A percentile compares a stretch with the other conserved stretches of the same genome.
These are phyloP conservation scores for Coemansia sp. DNA, from an alignment of 192 early-diverging fungal species.

Conservation along the genomic window DNA sequence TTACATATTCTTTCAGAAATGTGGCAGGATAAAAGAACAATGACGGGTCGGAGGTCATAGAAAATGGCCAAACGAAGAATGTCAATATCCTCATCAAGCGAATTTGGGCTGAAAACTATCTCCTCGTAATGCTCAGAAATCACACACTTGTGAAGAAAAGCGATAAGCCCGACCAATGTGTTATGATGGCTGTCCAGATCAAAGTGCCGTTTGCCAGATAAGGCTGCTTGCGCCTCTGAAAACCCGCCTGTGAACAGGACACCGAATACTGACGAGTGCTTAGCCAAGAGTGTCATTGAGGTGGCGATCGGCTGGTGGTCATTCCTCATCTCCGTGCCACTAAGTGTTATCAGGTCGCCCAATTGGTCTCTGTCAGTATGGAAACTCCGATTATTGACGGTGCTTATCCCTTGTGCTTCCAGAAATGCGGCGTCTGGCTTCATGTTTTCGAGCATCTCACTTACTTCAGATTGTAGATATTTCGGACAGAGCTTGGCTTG, in stretches of 20 bases:
- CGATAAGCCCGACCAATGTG: conserved; percentile 10
- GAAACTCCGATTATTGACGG: background rate
- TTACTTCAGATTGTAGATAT: background rate
- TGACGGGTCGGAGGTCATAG: conserved; percentile 27
- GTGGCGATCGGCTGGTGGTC: conserved; percentile 10
- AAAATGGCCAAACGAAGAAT: conserved; percentile 22
- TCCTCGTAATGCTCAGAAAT: background rate
- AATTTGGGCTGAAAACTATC: background rate
- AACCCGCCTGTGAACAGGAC: conserved; percentile 38
- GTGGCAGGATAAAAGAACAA: conserved; percentile 15
- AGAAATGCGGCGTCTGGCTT: background rate
- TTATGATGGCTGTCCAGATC: conserved; percentile 22
- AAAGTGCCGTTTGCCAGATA: background rate
- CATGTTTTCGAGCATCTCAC: background rate
- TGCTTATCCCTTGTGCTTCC: background rate
- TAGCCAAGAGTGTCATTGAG: conserved; percentile 14
- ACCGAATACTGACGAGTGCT: conserved; percentile 27
- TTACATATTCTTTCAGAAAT: conserved; percentile 3
- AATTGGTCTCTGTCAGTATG: background rate
- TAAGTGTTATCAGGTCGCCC: conserved; percentile 4
- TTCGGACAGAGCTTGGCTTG: background rate
- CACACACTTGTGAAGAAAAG: conserved; percentile 19
- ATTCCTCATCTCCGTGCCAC: conserved; percentile 1
- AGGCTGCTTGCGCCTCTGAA: conserved; percentile 16
- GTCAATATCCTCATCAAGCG: background rate